These are phyloP conservation scores for Trametopsis cervina DNA, from an alignment of 768 basidiomycete species.

Conservation along the genomic window DNA sequence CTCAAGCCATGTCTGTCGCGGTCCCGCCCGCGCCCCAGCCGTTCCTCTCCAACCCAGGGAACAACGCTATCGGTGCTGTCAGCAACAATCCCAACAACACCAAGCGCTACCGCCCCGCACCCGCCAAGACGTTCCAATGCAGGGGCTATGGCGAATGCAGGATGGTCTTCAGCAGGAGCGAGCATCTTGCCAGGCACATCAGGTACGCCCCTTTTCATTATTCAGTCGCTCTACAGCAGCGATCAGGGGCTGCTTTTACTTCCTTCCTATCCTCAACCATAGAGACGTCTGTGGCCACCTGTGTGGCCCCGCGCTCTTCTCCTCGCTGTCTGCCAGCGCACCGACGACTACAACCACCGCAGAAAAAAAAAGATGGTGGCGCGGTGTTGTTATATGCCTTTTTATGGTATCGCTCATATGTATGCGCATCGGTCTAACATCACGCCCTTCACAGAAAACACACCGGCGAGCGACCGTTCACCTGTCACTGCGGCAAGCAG, in stretches of 20 bases:
- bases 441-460: constrained; percentile 64
- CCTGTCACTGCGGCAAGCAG: constrained; percentile 92
- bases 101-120: constrained; percentile 75
- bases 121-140: constrained; percentile 94
- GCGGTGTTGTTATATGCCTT: neutral
- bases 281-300: neutral
- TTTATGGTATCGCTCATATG: neutral
- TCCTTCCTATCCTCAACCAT: too few species aligned
- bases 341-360: neutral
- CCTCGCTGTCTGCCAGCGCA: neutral
- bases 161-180: constrained; percentile 94
- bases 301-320: neutral
- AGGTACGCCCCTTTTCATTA: constrained; percentile 46
- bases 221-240: constrained; percentile 11
- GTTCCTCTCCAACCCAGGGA: constrained; percentile 8
- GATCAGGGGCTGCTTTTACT: constrained; percentile 7
- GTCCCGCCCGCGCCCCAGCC: constrained; percentile 16
- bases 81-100: constrained; percentile 10
- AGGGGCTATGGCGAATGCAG: constrained; percentile 91
- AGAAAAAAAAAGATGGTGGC: neutral
- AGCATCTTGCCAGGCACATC: constrained; percentile 94
- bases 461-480: constrained; percentile 94
- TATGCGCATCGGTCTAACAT: neutral
- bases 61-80: constrained; percentile 7
- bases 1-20: constrained; percentile 20